Conservation (phyloP, 441 rosid species). For the Erodium moschatum region DNA sequence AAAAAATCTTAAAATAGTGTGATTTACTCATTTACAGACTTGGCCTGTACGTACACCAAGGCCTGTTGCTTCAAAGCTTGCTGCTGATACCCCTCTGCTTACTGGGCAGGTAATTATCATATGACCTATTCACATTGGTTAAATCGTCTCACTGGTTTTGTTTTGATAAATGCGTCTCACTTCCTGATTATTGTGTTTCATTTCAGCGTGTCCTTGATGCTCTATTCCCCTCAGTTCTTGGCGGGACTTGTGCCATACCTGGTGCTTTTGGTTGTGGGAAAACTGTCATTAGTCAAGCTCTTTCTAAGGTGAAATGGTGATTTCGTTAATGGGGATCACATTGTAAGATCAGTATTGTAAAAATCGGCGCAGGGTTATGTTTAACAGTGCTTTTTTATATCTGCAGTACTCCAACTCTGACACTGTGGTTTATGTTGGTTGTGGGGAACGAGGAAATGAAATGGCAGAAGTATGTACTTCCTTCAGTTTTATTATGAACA, state of each 20-base stretch:
- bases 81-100: constrained; percentile 97
- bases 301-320: constrained; percentile 66
- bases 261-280: constrained; percentile 99
- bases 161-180: neutral
- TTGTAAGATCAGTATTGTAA: too few relatives aligned
- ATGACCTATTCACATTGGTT: neutral
- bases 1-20: constrained; percentile 16
- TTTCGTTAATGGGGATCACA: constrained; percentile 8
- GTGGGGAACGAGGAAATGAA: constrained; percentile 91
- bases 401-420: constrained; percentile 85
- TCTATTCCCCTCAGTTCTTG: constrained; percentile 97
- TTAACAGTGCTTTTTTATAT: constrained; percentile 1
- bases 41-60: constrained; percentile 99
- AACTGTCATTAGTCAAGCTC: constrained; percentile 33
- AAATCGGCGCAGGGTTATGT: too few relatives aligned
- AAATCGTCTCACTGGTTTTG: neutral
- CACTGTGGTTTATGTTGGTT: constrained; percentile 38
- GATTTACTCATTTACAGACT: constrained; percentile 40
- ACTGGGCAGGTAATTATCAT: constrained; percentile 75
- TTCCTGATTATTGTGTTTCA: constrained; percentile 22
- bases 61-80: constrained; percentile 95
- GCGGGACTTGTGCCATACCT: constrained; percentile 99
- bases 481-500: constrained; percentile 17
- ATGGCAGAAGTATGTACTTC: constrained; percentile 87
- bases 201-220: constrained; percentile 98